Evolutionary conservation across 2,329 filamentous ascomycete genomes (phyloP), one percentile per base, ranked within the genome.

Genomic region (Gyromitra esculenta): DNA sequence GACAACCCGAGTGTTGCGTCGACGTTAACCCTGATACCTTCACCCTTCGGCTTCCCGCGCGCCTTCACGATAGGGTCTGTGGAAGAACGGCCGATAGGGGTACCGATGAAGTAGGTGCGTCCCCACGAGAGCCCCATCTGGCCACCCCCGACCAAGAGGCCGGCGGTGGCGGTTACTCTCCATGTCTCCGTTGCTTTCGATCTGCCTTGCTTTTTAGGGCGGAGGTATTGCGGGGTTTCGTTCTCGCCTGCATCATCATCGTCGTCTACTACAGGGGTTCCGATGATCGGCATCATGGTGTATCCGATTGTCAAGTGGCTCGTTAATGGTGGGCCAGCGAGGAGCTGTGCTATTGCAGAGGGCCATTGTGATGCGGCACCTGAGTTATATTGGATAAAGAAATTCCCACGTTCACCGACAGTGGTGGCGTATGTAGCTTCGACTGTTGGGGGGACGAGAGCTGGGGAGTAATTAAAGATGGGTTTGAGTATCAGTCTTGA

Each of bases 81-180:
- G 35, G 21, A 21, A 13, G 57, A 31, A 35, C 15, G 31, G 18
- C 75, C 65, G 15, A 79, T 63, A 1, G 75, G 75, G 8, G 77
- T 75, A 41, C 75, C 77, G 37, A 79, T 54, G 50, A 79, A 79
- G 52, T 75, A 77, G 8, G 77, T 77, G 9, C 77, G 65, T 21
- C 70, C 67, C 75, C 75, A 79, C 11, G 70, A 68, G 41, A 79
- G 67, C 21, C 70, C 63, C 13, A 76, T 25, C 11, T 68, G 70
- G 2, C 57, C 57, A 25, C 77, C 77, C 15, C 62, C 62, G 31
- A 68, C 75, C 2, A 76, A n/a, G 1, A 54, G 11, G 13, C 75
- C 76, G 9, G 71, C 66, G 8, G 57, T 73, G 3, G 74, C 57
- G 1, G 72, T 59, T 21, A 76, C 35, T 5, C 50, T 66, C 64